A percentile compares a stretch with the other conserved stretches of the same genome.
These are phyloP conservation scores for Sutorius australiensis DNA, from an alignment of 768 basidiomycete species.

Conservation along the genomic window DNA sequence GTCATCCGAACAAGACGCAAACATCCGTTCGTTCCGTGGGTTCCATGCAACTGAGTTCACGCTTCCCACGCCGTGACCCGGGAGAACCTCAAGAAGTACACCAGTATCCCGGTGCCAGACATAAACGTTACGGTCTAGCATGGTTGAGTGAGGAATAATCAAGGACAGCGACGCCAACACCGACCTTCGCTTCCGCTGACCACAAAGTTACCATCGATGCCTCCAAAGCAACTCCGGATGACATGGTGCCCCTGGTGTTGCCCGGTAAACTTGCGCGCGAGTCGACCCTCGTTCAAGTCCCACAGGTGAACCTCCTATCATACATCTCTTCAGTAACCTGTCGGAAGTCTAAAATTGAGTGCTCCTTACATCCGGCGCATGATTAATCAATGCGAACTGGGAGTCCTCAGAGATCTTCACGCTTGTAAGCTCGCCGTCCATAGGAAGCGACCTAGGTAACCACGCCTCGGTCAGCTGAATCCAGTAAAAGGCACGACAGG, in stretches of 20 bases:
- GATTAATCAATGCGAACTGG: conserved; percentile 80
- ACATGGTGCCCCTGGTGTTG: conserved; percentile 82
- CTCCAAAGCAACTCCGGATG: conserved; percentile 93
- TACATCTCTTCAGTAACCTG: conserved; percentile 9
- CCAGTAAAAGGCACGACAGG: conserved; percentile 11
- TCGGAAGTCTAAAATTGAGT: neutral
- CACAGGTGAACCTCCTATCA: conserved; percentile 84
- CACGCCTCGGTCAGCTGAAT: conserved; percentile 7
- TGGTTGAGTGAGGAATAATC: conserved; percentile 9
- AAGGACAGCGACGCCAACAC: conserved; percentile 15
- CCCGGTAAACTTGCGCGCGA: conserved; percentile 79
- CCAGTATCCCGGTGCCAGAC: conserved; percentile 92
- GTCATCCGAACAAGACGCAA: conserved; percentile 96
- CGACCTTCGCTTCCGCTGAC: conserved; percentile 94
- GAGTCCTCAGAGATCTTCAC: conserved; percentile 85
- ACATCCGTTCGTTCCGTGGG: conserved; percentile 82
- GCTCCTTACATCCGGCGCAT: conserved; percentile 74
- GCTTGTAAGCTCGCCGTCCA: conserved; percentile 83
- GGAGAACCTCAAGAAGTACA: conserved; percentile 76
- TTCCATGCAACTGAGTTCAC: conserved; percentile 99
- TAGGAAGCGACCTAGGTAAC: conserved; percentile 50
- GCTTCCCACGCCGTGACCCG: conserved; percentile 83
- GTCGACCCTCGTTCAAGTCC: conserved; percentile 66
- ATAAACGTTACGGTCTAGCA: conserved; percentile 85
- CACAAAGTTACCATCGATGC: conserved; percentile 81